Evolutionary conservation across 1,139 yeast genomes (phyloP), one percentile per base, ranked within the genome.

Genomic region (Debaryomyces subglobosus): DNA sequence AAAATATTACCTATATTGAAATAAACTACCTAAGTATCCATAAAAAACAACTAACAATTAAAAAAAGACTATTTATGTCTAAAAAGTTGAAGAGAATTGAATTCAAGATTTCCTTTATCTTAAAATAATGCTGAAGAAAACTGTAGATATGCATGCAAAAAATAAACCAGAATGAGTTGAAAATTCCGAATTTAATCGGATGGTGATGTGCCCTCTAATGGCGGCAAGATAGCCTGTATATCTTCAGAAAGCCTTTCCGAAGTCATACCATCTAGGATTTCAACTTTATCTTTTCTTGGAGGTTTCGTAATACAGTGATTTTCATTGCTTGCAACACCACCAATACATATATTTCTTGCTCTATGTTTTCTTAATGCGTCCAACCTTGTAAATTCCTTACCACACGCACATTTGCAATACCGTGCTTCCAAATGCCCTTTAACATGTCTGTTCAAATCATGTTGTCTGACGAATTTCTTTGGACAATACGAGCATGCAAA

Each of bases 281-380:
- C 55, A 12, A 56, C 51, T 27, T 56, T 56, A 21, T 40, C 46
- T 46, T 57, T 64, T 44, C 57, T 63, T 42, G 53, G 60, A 0
- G 74, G 73, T 49, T 71, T 71, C n/a, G 61, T 55, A 7, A 71
- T 54, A 33, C 65, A 59, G 39, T 59, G 61, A 18, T 60, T 59
- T 21, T 55, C 55, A 12, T 53, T 41, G 48, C 58, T 55, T 30
- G 65, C 74, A 29, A 81, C 65, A 6, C 90, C 94, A 23, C 95
- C 96, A 36, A 70, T 65, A 64, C 97, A 92, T 42, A 88, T 90
- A 72, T 84, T 83, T 58, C 96, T 76, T 45, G 82, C 77, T 56
- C 89, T 77, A 63, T 94, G 99, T 53, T 94, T 81, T 55, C 82
- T 84, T 64, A 92, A 72, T 0, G 97, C 97, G 69, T 94, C 98